Evolutionary conservation across 345 rosid genomes (phyloP), one percentile per base, ranked within the genome.

Genomic region (Pugionium dolabratum): DNA sequence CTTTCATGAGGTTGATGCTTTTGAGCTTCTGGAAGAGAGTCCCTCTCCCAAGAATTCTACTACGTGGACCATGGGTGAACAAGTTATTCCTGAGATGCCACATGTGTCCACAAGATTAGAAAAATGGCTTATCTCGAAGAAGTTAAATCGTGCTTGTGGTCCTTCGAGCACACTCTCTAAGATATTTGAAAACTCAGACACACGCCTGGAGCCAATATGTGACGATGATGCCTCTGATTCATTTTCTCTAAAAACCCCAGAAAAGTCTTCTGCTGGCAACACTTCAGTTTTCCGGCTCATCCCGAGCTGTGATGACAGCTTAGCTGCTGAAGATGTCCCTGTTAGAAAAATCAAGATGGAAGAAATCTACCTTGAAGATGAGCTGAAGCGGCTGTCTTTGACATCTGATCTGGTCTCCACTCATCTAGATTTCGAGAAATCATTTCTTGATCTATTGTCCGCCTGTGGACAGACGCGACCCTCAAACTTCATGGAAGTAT

Each of bases 11-110:
- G 88, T 94, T 65, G 99, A 90, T 85, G 97, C 88, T 37, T 90
- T 90, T 54, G 93, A 90, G 77, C 80, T 94, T 79, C 60, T 83
- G 40, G 99, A 94, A 76, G 99, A 94, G 84, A 94, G 99, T 75
- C 97, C 99, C 11, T 94, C 99, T n/a, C 99, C 99, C 5, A 90
- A 94, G 59, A 80, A 71, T 42, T 64, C 62, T 59, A 59, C 67
- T 75, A 90, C 92, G 36, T 90, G 99, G 97, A 77, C 76, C 40
- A 63, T 56, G 9, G 78, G 86, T 58, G 76, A 76, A 30, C 82
- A 77, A 80, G 69, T 57, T 74, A 80, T 82, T 55, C 62, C 48
- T 36, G 57, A 67, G 60, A 33, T 86, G 54, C 88, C 96, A 39
- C 78, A 70, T 63, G 18, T 90, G 63, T 77, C 93, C 28, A 82